Percentiles rank a stretch among this genome's conserved stretches.
These are phyloP conservation scores for Emericellopsis atlantica DNA, from an alignment of 2,329 filamentous ascomycete genomes.

Conservation along the genomic window DNA sequence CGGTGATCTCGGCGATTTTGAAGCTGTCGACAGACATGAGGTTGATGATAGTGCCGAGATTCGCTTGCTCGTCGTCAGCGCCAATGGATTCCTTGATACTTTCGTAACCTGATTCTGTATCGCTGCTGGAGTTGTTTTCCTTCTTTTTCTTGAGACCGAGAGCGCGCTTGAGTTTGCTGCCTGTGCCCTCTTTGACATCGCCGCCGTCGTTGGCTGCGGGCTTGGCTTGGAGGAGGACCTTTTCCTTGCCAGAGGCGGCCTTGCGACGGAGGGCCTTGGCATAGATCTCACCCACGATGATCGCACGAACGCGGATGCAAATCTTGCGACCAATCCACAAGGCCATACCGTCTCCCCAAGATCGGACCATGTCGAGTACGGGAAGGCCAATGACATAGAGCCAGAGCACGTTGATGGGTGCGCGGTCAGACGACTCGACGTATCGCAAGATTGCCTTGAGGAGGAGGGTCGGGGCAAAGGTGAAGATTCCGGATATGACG, in stretches of 20 bases:
- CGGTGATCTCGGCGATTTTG: conserved; percentile 90
- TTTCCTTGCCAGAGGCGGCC: conserved; percentile 66
- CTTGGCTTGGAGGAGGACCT: conserved; percentile 49
- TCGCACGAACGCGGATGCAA: conserved; percentile 82
- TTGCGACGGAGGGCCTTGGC: conserved; percentile 88
- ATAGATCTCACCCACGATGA: conserved; percentile 96
- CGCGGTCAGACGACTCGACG: conserved; percentile 67
- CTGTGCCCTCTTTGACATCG: conserved; percentile 22
- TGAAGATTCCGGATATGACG: conserved; percentile 66
- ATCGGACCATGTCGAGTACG: conserved; percentile 67
- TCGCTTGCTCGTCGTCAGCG: conserved; percentile 60
- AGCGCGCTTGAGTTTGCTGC: conserved; percentile 38
- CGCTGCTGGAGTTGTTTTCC: conserved; percentile 25
- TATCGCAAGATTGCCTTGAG: conserved; percentile 88
- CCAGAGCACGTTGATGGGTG: conserved; percentile 83
- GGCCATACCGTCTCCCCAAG: conserved; percentile 72
- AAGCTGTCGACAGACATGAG: conserved; percentile 99
- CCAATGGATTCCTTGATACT: conserved; percentile 15
- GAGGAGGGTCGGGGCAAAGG: conserved; percentile 82
- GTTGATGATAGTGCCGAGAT: conserved; percentile 97
- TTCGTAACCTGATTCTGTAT: conserved; percentile 15
- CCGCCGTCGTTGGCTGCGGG: conserved; percentile 19
- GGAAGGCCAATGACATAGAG: conserved; percentile 88
- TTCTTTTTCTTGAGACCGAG: conserved; percentile 51
- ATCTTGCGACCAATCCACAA: conserved; percentile 91